These are phyloP conservation scores for Bipolaris zeicola DNA, from an alignment of 2,329 filamentous ascomycete genomes.

Conservation along the genomic window DNA sequence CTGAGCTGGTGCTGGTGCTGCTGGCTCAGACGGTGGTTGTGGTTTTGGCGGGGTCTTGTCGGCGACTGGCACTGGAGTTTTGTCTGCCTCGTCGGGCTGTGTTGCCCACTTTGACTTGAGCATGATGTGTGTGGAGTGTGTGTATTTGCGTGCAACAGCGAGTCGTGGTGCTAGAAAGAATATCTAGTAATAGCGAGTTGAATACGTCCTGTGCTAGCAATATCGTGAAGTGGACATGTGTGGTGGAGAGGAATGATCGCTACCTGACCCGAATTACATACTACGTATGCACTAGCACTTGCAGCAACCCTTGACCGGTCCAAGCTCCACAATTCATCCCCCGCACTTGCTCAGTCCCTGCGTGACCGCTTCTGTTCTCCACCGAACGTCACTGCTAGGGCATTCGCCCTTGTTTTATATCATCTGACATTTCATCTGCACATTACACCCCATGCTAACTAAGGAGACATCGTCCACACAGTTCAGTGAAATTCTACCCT, in stretches of 20 bases:
- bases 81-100: slow-evolving; percentile 20
- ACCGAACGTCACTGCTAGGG: not conserved
- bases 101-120: slow-evolving; percentile 43
- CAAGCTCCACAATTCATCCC: slow-evolving; percentile 10
- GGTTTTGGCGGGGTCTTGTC: slow-evolving; percentile 5
- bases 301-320: slow-evolving; percentile 11
- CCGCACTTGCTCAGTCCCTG: slow-evolving; percentile 12
- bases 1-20: slow-evolving; percentile 18
- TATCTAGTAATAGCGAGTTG: slow-evolving; percentile 5
- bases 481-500: not conserved
- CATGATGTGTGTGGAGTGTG: slow-evolving; percentile 24
- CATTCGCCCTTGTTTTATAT: not conserved
- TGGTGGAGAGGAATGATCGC: not conserved
- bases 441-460: not conserved
- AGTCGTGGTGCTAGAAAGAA: not conserved
- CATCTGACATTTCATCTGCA: not conserved
- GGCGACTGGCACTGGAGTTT: slow-evolving; percentile 3
- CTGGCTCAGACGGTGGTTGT: not conserved
- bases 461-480: not conserved
- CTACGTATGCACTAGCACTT: not conserved
- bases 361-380: slow-evolving; percentile 1
- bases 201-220: not conserved
- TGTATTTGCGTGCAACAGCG: not conserved
- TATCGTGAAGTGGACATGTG: not conserved
- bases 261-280: too few relatives aligned